Evolutionary conservation across 106 monocot species (phyloP).

Genomic region (Narthecium ossifragum): DNA sequence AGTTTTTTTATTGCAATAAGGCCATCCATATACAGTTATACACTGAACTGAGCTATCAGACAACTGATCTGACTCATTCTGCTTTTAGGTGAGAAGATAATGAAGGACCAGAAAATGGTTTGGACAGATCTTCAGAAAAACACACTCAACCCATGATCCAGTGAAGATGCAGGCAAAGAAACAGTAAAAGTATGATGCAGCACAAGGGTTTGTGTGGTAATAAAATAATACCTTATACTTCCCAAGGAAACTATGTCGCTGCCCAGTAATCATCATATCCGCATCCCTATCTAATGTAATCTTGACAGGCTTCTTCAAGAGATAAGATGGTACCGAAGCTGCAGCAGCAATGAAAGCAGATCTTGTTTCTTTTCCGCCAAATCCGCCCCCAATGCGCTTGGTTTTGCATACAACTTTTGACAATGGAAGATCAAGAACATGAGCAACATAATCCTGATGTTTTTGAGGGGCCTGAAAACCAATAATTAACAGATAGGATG

Average conservation of each 20-base stretch:
- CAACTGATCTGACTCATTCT: too few relatives aligned
- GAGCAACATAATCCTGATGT: constrained; percentile 60
- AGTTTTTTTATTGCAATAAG: too few relatives aligned
- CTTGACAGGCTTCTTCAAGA: constrained; percentile 71
- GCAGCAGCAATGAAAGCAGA: constrained; percentile 87
- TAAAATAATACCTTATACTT: constrained; percentile 72
- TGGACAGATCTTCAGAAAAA: too few relatives aligned
- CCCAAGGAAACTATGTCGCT: constrained; percentile 85
- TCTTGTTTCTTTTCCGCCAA: constrained; percentile 99
- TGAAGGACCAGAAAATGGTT: too few relatives aligned
- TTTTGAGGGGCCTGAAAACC: constrained; percentile 83
- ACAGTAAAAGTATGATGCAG: too few relatives aligned
- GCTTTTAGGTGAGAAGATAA: too few relatives aligned
- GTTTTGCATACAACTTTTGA: constrained; percentile 97
- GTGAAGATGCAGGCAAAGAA: too few relatives aligned
- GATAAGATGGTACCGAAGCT: constrained; percentile 74
- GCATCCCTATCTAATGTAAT: constrained; percentile 83
- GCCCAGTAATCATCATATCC: constrained; percentile 95
- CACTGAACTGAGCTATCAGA: too few relatives aligned
- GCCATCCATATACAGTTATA: too few relatives aligned
- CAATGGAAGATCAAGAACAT: constrained; percentile 81
- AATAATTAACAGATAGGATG: too few relatives aligned
- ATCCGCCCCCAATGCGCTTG: constrained; percentile 96
- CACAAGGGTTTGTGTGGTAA: too few relatives aligned
- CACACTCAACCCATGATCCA: too few relatives aligned